Percentiles rank a stretch among this genome's conserved stretches.
phyloP scores from a whole-genome alignment of 2,329 filamentous ascomycete genomes.

The Fusarium dlaminii region DNA sequence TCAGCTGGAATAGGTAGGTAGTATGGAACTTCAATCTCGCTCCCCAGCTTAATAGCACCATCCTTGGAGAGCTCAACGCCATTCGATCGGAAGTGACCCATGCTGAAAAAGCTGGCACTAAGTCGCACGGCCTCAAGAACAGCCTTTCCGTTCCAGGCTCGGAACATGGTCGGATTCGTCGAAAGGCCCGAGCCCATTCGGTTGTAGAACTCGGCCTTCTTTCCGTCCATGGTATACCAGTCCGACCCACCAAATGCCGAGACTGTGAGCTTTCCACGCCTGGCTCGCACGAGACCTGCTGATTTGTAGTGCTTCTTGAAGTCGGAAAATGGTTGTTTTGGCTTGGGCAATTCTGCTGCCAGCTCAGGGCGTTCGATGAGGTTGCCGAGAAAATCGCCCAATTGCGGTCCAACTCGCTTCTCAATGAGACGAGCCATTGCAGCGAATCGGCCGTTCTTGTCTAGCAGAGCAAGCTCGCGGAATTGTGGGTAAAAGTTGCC shows the following conservation, averaged over 20 bases:
- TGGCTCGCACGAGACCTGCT: slow-evolving; percentile 4
- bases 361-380: slow-evolving; percentile 9
- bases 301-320: slow-evolving; percentile 5
- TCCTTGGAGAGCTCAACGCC: background rate
- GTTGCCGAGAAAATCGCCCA: slow-evolving; percentile 3
- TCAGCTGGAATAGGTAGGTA: slow-evolving; percentile 12
- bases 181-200: slow-evolving; percentile 25
- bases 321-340: slow-evolving; percentile 1
- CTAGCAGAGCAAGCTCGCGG: background rate
- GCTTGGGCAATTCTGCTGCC: background rate
- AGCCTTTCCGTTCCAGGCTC: slow-evolving; percentile 28
- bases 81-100: slow-evolving; percentile 29
- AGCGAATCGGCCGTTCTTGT: slow-evolving; percentile 1
- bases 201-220: slow-evolving; percentile 24
- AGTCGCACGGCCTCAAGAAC: slow-evolving; percentile 16
- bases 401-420: background rate
- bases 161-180: slow-evolving; percentile 29
- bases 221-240: slow-evolving; percentile 20
- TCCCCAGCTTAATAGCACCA: background rate
- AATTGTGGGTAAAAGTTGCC: slow-evolving; percentile 14
- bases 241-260: slow-evolving; percentile 28
- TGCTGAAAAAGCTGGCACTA: slow-evolving; percentile 25
- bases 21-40: slow-evolving; percentile 13
- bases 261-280: slow-evolving; percentile 14
- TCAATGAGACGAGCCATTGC: slow-evolving; percentile 12